A percentile compares a stretch with the other conserved stretches of the same genome.
Conservation (phyloP, 2,329 filamentous ascomycete species). For the Hypoxylon sp. region DNA sequence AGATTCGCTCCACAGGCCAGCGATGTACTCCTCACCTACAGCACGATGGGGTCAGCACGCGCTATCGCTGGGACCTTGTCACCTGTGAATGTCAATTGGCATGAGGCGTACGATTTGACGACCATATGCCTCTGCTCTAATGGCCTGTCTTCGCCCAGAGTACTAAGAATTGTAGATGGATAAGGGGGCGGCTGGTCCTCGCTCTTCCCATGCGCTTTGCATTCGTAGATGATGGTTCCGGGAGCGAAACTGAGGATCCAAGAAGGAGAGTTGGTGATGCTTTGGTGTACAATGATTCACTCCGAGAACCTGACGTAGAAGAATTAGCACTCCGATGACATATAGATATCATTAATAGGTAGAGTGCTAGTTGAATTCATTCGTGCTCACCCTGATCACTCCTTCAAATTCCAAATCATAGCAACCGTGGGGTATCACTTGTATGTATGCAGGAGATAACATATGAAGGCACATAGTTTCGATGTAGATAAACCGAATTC, state of each 20-base stretch:
- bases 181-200: conserved; percentile 38
- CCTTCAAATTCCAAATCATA: not conserved
- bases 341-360: too few relatives aligned
- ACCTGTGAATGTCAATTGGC: conserved; percentile 33
- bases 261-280: not conserved
- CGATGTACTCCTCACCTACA: conserved; percentile 39
- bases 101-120: conserved; percentile 37
- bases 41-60: conserved; percentile 33
- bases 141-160: conserved; percentile 28
- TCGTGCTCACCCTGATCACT: too few relatives aligned
- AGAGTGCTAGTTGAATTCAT: too few relatives aligned
- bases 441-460: too few relatives aligned
- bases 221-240: conserved; percentile 39
- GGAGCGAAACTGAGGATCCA: conserved; percentile 35
- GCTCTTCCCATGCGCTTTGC: conserved; percentile 36
- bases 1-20: conserved; percentile 37
- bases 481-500: not conserved
- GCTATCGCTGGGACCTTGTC: conserved; percentile 42
- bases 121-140: conserved; percentile 36
- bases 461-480: not conserved
- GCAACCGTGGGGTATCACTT: too few relatives aligned
- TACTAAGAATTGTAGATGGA: conserved; percentile 26
- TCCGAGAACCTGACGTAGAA: too few relatives aligned
- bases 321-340: too few relatives aligned
- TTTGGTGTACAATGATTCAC: too few relatives aligned